phyloP scores from a whole-genome alignment of 1,284 basidiomycete genomes.

The Puccinia horiana region DNA sequence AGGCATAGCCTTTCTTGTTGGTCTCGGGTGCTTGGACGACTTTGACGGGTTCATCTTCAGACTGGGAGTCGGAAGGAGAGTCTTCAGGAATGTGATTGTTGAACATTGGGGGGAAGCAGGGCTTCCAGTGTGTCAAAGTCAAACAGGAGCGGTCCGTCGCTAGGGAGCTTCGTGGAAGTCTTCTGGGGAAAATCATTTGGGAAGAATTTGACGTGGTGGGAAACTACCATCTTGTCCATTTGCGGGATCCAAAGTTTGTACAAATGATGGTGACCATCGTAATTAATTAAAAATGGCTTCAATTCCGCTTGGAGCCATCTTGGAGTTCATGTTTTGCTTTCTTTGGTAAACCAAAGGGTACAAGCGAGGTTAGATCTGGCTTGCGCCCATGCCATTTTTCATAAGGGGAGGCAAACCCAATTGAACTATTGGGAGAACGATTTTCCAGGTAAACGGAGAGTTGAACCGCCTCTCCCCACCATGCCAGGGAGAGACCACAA shows the following conservation, averaged over 20 bases:
- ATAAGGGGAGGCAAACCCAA: background rate
- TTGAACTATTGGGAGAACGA: background rate
- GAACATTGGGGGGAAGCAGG: no score
- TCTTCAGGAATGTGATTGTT: no score
- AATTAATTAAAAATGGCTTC: conserved; percentile 5
- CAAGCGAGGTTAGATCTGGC: background rate
- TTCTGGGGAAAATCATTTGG: background rate
- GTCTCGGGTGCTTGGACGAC: no score
- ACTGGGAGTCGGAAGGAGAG: no score
- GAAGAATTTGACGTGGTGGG: conserved; percentile 1
- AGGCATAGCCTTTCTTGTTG: conserved; percentile 4
- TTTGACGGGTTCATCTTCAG: no score
- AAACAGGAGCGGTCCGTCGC: no score
- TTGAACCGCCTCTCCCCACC: conserved; percentile 11
- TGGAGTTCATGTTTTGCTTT: background rate
- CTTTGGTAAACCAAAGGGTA: background rate
- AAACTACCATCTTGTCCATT: background rate
- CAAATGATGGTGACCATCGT: background rate
- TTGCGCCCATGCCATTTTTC: background rate
- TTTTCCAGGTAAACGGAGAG: conserved; percentile 13
- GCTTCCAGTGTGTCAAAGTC: background rate
- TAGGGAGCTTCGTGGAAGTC: no score
- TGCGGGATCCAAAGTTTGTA: background rate
- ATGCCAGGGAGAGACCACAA: background rate
- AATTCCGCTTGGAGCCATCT: background rate